These are phyloP conservation scores for Neonectria punicea DNA, from an alignment of 2,329 filamentous ascomycete genomes.

Conservation along the genomic window DNA sequence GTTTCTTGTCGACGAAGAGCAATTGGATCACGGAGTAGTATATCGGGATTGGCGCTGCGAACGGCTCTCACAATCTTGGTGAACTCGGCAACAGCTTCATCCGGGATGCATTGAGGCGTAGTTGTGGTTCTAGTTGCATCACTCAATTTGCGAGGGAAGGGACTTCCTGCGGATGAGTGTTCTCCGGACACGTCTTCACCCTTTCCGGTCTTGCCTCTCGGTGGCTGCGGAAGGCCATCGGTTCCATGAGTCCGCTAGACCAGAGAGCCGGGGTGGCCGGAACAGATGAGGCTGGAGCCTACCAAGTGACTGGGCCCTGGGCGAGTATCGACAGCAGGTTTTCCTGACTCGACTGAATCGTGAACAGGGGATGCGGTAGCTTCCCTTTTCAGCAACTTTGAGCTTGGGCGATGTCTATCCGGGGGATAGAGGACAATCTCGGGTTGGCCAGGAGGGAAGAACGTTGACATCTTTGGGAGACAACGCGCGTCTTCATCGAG, in stretches of 20 bases:
- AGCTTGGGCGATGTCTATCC: not conserved
- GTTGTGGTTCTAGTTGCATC: not conserved
- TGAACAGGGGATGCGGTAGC: not conserved
- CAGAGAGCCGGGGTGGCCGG: slow-evolving; percentile 17
- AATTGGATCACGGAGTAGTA: not conserved
- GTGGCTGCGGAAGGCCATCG: slow-evolving; percentile 8
- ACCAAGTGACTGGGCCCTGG: slow-evolving; percentile 1
- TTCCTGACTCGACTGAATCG: not conserved
- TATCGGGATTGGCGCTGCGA: not conserved
- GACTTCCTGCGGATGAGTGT: not conserved
- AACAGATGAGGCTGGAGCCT: slow-evolving; percentile 27
- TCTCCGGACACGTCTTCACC: not conserved
- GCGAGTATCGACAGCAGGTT: not conserved
- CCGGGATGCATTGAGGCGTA: not conserved
- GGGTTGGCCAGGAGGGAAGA: slow-evolving; percentile 24
- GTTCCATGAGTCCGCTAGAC: slow-evolving; percentile 28
- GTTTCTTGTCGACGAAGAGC: not conserved
- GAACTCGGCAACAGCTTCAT: slow-evolving; percentile 2
- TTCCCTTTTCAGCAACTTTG: not conserved
- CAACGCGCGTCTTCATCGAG: slow-evolving; percentile 24
- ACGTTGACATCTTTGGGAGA: slow-evolving; percentile 34
- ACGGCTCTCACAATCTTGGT: not conserved
- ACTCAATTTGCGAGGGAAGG: not conserved
- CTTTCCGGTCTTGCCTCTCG: slow-evolving; percentile 9
- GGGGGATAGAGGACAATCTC: slow-evolving; percentile 29